Evolutionary conservation across 257 asterid genomes (phyloP).

Genomic region (Gentiana dahurica): DNA sequence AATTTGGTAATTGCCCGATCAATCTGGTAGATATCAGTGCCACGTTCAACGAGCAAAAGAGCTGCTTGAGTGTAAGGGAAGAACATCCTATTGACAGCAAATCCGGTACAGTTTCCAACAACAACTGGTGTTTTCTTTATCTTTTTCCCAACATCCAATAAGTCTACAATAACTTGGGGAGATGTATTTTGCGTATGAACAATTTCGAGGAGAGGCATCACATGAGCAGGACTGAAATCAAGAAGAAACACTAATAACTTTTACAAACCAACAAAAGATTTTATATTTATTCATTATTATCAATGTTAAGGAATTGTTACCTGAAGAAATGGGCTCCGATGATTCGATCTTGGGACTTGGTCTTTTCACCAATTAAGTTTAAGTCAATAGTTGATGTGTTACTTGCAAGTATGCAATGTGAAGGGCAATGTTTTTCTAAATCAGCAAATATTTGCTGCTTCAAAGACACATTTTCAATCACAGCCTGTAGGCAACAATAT

Average conservation of each 20-base stretch:
- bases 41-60: constrained; percentile 76
- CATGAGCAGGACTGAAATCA: constrained; percentile 86
- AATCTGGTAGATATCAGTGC: constrained; percentile 69
- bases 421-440: constrained; percentile 73
- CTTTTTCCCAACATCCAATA: constrained; percentile 79
- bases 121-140: constrained; percentile 92
- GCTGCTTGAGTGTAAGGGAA: constrained; percentile 95
- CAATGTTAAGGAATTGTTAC: constrained; percentile 16
- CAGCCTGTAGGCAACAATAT: constrained; percentile 44
- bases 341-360: constrained; percentile 70
- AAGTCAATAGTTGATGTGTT: constrained; percentile 93
- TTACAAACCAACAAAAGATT: not conserved
- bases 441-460: constrained; percentile 89
- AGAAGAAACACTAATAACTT: not conserved
- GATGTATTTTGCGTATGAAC: constrained; percentile 85
- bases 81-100: constrained; percentile 94
- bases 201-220: constrained; percentile 94
- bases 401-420: constrained; percentile 89
- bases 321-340: constrained; percentile 99
- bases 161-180: constrained; percentile 79
- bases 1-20: constrained; percentile 69
- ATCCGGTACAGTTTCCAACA: constrained; percentile 95
- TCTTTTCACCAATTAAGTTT: constrained; percentile 71
- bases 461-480: constrained; percentile 71
- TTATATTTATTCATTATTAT: not conserved